A percentile compares a stretch with the other conserved stretches of the same genome.
phyloP scores from a whole-genome alignment of 2,329 filamentous ascomycete species.

The Botryotinia globosa region DNA sequence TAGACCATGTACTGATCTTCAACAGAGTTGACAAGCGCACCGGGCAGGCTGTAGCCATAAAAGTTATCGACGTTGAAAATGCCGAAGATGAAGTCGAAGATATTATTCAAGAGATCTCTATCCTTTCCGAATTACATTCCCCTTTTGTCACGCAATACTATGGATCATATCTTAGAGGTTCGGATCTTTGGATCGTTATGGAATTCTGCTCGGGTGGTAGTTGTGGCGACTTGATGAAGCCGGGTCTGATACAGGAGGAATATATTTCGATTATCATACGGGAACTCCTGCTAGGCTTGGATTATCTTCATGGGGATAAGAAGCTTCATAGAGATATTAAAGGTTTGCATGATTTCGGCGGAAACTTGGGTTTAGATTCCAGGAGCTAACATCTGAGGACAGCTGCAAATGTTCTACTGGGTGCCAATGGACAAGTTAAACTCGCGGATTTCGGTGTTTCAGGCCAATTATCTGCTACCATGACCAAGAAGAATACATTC shows the following conservation, averaged over 20 bases:
- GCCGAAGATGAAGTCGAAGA: slow-evolving; percentile 99
- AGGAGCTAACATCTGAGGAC: slow-evolving; percentile 21
- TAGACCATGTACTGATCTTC: slow-evolving; percentile 26
- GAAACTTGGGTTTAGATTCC: neutral
- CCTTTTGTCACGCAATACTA: slow-evolving; percentile 98
- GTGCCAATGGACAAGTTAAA: slow-evolving; percentile 91
- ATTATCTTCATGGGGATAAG: slow-evolving; percentile 92
- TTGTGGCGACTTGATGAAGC: slow-evolving; percentile 93
- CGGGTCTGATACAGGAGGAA: slow-evolving; percentile 84
- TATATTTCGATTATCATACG: slow-evolving; percentile 95
- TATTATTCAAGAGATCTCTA: slow-evolving; percentile 98
- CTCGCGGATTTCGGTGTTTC: slow-evolving; percentile 96
- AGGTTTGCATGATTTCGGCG: slow-evolving; percentile 50
- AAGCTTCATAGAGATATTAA: slow-evolving; percentile 97
- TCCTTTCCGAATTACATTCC: slow-evolving; percentile 91
- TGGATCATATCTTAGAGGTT: slow-evolving; percentile 93
- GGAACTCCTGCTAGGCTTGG: slow-evolving; percentile 83
- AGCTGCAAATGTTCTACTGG: slow-evolving; percentile 91
- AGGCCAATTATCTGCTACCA: slow-evolving; percentile 91
- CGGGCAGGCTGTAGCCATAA: slow-evolving; percentile 93
- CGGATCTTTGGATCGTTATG: slow-evolving; percentile 99
- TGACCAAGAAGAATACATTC: slow-evolving; percentile 99
- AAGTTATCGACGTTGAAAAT: slow-evolving; percentile 97
- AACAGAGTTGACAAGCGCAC: slow-evolving; percentile 84
- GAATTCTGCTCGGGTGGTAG: slow-evolving; percentile 97